phyloP scores from a whole-genome alignment of 2,329 filamentous ascomycete genomes.

The Colletotrichum trifolii region DNA sequence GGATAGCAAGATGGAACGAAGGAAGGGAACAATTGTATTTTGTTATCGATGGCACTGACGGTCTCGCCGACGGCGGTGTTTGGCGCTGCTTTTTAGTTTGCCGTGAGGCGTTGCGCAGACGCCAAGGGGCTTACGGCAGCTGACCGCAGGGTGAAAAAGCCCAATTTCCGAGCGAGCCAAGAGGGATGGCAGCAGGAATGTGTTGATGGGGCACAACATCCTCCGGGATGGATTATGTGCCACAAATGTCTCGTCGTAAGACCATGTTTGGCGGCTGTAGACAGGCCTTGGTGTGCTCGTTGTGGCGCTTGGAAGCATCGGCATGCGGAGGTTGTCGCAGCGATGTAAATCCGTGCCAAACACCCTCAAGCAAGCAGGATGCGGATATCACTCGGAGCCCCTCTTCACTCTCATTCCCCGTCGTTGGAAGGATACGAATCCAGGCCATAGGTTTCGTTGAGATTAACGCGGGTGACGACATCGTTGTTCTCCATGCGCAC shows the following conservation, averaged over 20 bases:
- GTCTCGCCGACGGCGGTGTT: slow-evolving; percentile 11
- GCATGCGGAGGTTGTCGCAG: slow-evolving; percentile 2
- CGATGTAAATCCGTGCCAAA: not conserved
- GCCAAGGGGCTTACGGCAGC: slow-evolving; percentile 35
- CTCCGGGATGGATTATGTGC: slow-evolving; percentile 10
- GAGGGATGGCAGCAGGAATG: slow-evolving; percentile 28
- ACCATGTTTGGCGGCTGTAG: slow-evolving; percentile 12
- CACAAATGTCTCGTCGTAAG: slow-evolving; percentile 22
- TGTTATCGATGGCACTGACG: slow-evolving; percentile 28
- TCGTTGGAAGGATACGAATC: slow-evolving; percentile 60
- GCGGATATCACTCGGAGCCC: not conserved
- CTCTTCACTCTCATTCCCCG: slow-evolving; percentile 14
- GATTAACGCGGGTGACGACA: slow-evolving; percentile 60
- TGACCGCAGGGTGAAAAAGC: slow-evolving; percentile 32
- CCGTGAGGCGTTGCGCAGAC: slow-evolving; percentile 24
- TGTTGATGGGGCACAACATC: slow-evolving; percentile 25
- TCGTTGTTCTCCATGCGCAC: slow-evolving; percentile 68
- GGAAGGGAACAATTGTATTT: slow-evolving; percentile 33
- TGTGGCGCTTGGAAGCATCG: not conserved
- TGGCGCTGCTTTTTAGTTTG: slow-evolving; percentile 31
- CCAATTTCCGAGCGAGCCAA: slow-evolving; percentile 28
- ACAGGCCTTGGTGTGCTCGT: slow-evolving; percentile 5
- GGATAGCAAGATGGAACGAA: slow-evolving; percentile 4
- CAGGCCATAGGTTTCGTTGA: slow-evolving; percentile 69
- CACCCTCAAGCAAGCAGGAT: not conserved